A percentile compares a stretch with the other conserved stretches of the same genome.
These are phyloP conservation scores for Erodium moschatum DNA, from an alignment of 441 rosid species.

Conservation along the genomic window DNA sequence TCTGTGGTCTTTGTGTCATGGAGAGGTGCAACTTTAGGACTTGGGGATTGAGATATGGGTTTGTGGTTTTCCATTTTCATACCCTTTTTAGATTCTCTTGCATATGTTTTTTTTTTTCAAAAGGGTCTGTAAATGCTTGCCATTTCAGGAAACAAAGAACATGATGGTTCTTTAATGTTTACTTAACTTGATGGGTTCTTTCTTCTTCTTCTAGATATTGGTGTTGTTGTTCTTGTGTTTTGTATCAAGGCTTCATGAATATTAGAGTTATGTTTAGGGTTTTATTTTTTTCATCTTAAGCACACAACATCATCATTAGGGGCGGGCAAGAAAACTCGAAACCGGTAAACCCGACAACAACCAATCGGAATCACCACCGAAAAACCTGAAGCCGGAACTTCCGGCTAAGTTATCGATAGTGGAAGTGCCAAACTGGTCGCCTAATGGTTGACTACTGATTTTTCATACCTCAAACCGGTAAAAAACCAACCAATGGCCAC, in stretches of 20 bases:
- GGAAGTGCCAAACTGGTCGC: no score
- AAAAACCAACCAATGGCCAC: no score
- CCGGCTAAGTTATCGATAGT: no score
- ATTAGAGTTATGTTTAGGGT: background rate
- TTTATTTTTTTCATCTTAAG: no score
- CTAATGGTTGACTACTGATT: no score
- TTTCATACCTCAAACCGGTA: no score
- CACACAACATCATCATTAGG: no score
- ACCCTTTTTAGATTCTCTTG: background rate
- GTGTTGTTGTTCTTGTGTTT: background rate
- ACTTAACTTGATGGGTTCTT: background rate
- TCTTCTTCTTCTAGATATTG: background rate
- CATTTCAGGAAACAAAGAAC: background rate
- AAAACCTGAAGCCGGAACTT: no score
- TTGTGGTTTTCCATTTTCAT: background rate
- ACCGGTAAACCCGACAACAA: no score
- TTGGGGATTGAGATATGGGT: slow-evolving; percentile 1
- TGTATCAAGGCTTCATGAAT: background rate
- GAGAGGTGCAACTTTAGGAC: background rate
- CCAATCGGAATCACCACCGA: no score
- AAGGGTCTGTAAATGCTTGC: background rate
- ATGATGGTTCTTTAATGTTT: background rate
- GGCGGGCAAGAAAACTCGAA: no score
- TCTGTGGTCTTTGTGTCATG: background rate
- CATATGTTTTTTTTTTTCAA: background rate